Evolutionary conservation across 805 yeast genomes (phyloP), one percentile per base, ranked within the genome.

Genomic region (Cyberlindnera veronae): DNA sequence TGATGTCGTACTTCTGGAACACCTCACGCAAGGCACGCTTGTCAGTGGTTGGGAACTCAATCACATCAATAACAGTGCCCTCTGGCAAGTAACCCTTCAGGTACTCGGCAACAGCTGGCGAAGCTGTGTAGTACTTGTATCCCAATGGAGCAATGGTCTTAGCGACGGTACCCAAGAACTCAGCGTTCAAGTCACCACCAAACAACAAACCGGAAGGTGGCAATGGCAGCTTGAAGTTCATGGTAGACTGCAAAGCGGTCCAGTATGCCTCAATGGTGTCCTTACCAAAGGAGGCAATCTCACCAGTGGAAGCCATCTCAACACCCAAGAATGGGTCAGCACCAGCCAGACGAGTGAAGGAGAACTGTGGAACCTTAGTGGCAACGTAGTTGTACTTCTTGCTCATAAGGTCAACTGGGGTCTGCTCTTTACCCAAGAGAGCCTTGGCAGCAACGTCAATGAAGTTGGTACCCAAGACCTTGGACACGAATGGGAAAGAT

Each of bases 251-350:
- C 56, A 91, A 79, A 13, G 98, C 83, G 32, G 97, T 84, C 98
- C 98, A 93, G 76, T 93, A 93, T 26, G 98, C 96, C 67, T 93
- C 98, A 41, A 75, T 56, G 48, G 84, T 64, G 64, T 87, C 83
- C 47, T 72, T 72, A 55, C 99, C 99, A 62, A 93, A 93, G 62
- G 96, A 86, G 22, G 99, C 99, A 62, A 93, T 85, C 70, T 93
- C 99, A 66, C 99, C 99, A 38, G 99, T 93, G 11, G 98, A 90
- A 6, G 98, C 83, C 99, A 93, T 93, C 71, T 93, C 99, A 52
- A 93, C 99, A 50, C 99, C 99, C 61, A 93, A 74, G 76, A 86
- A 90, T 49, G 99, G 99, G 66, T 93, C 99, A 36, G 99, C 99
- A 52, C 99, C 99, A 15, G 98, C 97, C 58, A 93, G 75, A 71